Evolutionary conservation across 208 protist genomes (phyloP).

Genomic region (Tritrichomonas musculus): DNA sequence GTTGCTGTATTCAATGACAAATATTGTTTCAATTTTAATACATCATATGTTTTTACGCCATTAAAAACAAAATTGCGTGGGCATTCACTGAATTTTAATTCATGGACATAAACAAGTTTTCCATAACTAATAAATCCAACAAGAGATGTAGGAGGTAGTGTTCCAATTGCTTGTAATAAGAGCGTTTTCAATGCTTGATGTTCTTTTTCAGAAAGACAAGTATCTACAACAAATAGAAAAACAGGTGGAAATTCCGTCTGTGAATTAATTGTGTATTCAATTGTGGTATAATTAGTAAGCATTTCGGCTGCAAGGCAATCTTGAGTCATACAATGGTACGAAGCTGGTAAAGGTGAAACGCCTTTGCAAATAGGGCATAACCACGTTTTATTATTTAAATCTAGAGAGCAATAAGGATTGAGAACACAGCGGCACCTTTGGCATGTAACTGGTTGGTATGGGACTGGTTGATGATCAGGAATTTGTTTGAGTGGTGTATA

Average conservation of each 20-base stretch:
- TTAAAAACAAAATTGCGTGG: slow-evolving; percentile 65
- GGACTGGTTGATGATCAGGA: background rate
- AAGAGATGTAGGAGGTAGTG: slow-evolving; percentile 75
- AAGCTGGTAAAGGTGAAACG: slow-evolving; percentile 76
- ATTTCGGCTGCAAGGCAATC: slow-evolving; percentile 75
- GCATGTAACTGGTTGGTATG: background rate
- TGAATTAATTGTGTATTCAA: slow-evolving; percentile 76
- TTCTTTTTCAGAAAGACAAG: slow-evolving; percentile 67
- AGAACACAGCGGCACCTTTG: background rate
- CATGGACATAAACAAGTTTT: slow-evolving; percentile 74
- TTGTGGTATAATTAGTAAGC: slow-evolving; percentile 71
- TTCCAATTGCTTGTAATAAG: slow-evolving; percentile 68
- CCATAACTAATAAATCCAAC: slow-evolving; percentile 91
- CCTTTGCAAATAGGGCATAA: slow-evolving; percentile 84
- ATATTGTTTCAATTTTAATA: slow-evolving; percentile 38
- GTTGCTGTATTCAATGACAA: background rate
- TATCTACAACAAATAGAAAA: slow-evolving; percentile 89
- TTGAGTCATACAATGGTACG: slow-evolving; percentile 76
- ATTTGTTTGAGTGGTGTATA: slow-evolving; percentile 83
- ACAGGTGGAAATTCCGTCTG: slow-evolving; percentile 47
- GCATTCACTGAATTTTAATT: slow-evolving; percentile 60
- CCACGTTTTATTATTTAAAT: slow-evolving; percentile 65
- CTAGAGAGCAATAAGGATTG: slow-evolving; percentile 47
- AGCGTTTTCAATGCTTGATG: slow-evolving; percentile 69
- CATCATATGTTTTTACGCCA: slow-evolving; percentile 45